Evolutionary conservation across 1,139 yeast species (phyloP), one percentile per base, ranked within the genome.

Genomic region (Wickerhamomyces sp.): DNA sequence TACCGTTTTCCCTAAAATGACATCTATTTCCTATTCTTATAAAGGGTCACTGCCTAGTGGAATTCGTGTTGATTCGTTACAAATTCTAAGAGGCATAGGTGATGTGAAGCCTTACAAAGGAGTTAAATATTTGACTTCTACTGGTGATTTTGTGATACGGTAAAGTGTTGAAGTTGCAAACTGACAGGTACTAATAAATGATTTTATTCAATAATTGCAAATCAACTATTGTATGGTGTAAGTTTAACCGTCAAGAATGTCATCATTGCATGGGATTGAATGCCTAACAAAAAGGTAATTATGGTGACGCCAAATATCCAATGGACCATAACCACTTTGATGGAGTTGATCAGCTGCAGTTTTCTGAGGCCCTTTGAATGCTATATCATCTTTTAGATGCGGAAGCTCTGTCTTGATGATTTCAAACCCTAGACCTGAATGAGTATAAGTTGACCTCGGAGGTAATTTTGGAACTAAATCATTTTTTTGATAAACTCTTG

Each of bases 61-160:
- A 0, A 63, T 83, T 33, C 76, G 76, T 46, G 87, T 90, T 1
- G 81, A 77, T 18, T 70, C 81, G 20, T 64, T 90, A 41, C 76
- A 80, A 52, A 74, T 90, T 10, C 55, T 70, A 15, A 70, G 72
- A 47, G 90, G 92, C 0, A 52, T 77, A 49, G 76, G 77, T 14
- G 81, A 77, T 4, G 81, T 78, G 16, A 83, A 81, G 54, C 95
- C 96, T 0, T 92, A 81, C 67, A 92, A 90, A 59, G 97, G 98
- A 2, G 97, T 90, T 21, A 85, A 90, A 55, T 90, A 90, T 56
- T 65, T 76, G 12, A 80, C 96, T 5, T 64, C 65, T 39, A 71
- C 86, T 0, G 88, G 84, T 0, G 79, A 81, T 42, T 78, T 66
- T 54, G 40, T 51, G 14, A 54, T 54, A 38, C 49, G 58, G 42